A percentile compares a stretch with the other conserved stretches of the same genome.
Evolutionary conservation across 805 yeast species (phyloP).

Genomic region (Candida dendrica): DNA sequence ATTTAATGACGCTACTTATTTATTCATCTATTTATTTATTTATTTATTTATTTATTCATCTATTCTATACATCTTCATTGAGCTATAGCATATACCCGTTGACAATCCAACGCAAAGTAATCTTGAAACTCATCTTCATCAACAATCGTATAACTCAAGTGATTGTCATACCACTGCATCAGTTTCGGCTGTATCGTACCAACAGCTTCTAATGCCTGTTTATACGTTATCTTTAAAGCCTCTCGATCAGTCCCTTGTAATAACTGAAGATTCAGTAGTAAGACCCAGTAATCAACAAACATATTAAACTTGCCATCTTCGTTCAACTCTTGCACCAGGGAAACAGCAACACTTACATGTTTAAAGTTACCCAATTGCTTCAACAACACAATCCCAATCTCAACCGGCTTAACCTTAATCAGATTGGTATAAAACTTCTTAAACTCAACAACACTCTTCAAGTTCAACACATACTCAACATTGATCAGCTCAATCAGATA

Average conservation of each 20-base stretch:
- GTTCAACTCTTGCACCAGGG: slow-evolving; percentile 17
- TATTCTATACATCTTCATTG: too few species aligned
- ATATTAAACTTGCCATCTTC: not conserved
- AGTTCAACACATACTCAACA: slow-evolving; percentile 28
- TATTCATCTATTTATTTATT: not conserved
- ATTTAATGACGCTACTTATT: not conserved
- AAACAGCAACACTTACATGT: slow-evolving; percentile 12
- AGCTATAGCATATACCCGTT: not conserved
- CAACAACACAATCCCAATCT: slow-evolving; percentile 25
- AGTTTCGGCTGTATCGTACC: not conserved
- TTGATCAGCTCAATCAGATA: slow-evolving; percentile 35
- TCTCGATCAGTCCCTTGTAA: not conserved
- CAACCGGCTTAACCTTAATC: slow-evolving; percentile 23
- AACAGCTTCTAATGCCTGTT: not conserved
- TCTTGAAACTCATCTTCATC: slow-evolving; percentile 1
- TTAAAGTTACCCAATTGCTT: slow-evolving; percentile 24
- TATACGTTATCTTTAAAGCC: not conserved
- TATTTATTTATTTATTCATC: not conserved
- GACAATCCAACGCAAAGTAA: not conserved
- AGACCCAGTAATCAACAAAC: slow-evolving; percentile 1
- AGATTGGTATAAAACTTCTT: slow-evolving; percentile 21
- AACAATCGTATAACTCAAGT: slow-evolving; percentile 14
- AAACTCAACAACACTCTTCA: slow-evolving; percentile 5
- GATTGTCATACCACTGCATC: slow-evolving; percentile 18
- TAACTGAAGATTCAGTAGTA: not conserved